Conservation (phyloP, 2,329 filamentous ascomycete genomes). For the Aspergillus proliferans region DNA sequence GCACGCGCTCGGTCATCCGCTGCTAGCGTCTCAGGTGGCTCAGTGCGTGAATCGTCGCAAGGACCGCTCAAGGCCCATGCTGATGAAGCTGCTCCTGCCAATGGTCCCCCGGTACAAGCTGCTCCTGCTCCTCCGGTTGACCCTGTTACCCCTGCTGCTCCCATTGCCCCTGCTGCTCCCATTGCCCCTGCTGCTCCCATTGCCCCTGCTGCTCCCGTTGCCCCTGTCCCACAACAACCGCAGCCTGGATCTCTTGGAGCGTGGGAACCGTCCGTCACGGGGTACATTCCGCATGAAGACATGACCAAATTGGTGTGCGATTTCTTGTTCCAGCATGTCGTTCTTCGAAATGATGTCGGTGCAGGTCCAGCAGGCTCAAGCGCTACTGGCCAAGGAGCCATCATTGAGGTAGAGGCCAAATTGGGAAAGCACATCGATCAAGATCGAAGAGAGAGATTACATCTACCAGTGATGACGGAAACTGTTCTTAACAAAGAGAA, state of each 20-base stretch:
- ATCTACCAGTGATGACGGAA: constrained; percentile 63
- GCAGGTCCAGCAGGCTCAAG: constrained; percentile 51
- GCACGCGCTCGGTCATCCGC: constrained; percentile 17
- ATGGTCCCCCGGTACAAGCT: constrained; percentile 19
- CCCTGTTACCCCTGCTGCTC: neutral
- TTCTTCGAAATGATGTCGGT: constrained; percentile 58
- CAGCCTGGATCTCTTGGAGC: constrained; percentile 27
- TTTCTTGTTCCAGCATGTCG: constrained; percentile 68
- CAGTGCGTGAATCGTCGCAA: constrained; percentile 12
- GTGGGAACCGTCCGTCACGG: constrained; percentile 59
- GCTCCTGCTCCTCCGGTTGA: constrained; percentile 1
- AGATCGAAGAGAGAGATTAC: constrained; percentile 62
- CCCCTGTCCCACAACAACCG: constrained; percentile 11
- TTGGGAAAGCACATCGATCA: constrained; percentile 74
- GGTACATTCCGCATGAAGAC: constrained; percentile 65
- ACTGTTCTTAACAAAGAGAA: constrained; percentile 59
- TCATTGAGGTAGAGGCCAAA: constrained; percentile 92
- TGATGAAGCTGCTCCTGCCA: constrained; percentile 23
- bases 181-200: no score
- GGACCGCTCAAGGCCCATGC: constrained; percentile 8
- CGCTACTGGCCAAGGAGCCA: constrained; percentile 58
- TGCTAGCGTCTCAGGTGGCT: constrained; percentile 8
- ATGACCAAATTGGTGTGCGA: constrained; percentile 71
- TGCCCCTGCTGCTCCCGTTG: neutral
- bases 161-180: neutral